Conservation (phyloP, 202 grass and related monocot genomes). For the Hordeum pubiflorum region DNA sequence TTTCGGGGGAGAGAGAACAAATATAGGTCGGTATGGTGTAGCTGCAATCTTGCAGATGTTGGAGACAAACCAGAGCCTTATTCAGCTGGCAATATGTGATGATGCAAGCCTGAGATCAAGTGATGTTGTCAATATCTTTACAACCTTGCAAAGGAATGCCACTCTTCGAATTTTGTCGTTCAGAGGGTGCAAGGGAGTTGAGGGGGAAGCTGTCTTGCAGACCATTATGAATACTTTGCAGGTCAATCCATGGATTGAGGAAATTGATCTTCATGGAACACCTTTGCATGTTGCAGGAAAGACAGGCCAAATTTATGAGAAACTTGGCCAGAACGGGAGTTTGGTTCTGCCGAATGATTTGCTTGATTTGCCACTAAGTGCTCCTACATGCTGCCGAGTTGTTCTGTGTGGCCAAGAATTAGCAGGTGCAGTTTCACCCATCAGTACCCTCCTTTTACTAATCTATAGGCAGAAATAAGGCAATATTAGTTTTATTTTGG, state of each 20-base stretch:
- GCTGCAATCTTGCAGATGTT: conserved; percentile 69
- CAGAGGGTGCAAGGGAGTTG: conserved; percentile 68
- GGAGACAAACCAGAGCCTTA: conserved; percentile 78
- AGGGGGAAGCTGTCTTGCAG: conserved; percentile 64
- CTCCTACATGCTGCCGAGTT: conserved; percentile 62
- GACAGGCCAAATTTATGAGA: conserved; percentile 60
- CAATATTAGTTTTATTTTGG: neutral
- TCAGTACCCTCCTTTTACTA: neutral
- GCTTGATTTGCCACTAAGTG: conserved; percentile 46
- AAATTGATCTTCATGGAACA: conserved; percentile 76
- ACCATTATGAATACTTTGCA: conserved; percentile 64
- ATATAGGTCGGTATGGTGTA: conserved; percentile 51
- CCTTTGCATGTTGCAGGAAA: conserved; percentile 73
- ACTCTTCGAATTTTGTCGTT: conserved; percentile 57
- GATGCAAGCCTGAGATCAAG: conserved; percentile 63
- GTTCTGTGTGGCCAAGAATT: conserved; percentile 62
- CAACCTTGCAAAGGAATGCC: conserved; percentile 68
- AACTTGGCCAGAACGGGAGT: conserved; percentile 73
- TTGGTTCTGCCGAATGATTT: conserved; percentile 47
- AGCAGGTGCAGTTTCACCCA: conserved; percentile 40
- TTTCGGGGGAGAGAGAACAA: conserved; percentile 59
- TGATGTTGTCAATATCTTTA: conserved; percentile 80
- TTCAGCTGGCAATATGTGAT: conserved; percentile 44
- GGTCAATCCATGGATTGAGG: conserved; percentile 96
- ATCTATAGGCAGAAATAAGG: conserved; percentile 1